Evolutionary conservation across 208 protist species (phyloP), one percentile per base, ranked within the genome.

Genomic region (Histomonas meleagridis): DNA sequence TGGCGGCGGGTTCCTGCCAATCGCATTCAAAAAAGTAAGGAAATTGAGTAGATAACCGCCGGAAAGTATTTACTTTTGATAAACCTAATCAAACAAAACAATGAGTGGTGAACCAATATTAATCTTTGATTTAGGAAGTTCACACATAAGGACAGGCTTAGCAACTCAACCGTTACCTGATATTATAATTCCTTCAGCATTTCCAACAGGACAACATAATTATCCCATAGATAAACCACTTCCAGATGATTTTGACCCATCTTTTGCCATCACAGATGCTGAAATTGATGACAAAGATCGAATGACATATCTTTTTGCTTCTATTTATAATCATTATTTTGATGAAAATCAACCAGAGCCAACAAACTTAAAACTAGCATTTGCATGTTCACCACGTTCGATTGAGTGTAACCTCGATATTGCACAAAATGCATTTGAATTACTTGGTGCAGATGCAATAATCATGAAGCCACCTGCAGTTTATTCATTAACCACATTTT

Each of bases 121-220:
- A 18, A 14, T 86, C 12, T 53, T 86, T 16, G 76, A 86, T 86
- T 43, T 86, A 7, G 76, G 76, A 12, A 86, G 76, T 28, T 28
- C 51, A 40, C 51, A 43, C 1, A 86, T 86, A 12, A 51, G 46
- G 38, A 46, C 76, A 32, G 46, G 76, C 16, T n/a, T 86, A 21
- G 18, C 76, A 26, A 86, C 76, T 38, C 16, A 23, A 10, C 21
- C 32, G 18, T 57, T 38, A 32, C 76, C 76, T 4, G 2, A 40
- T 14, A n/a, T 86, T 48, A 86, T 86, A 18, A 86, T 86, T 86
- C 76, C 76, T 57, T 86, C 76, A 1, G 76, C 40, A 10, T 86
- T 53, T 38, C 76, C 76, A 1, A 26, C 43, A 55, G 43, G 46
- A 32, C 26, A 51, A 5, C 18, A 51, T 10, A 40, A 86, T 16